Base-by-base conservation (phyloP, 495 filamentous ascomycete species). In the Penicillium canescens region DNA sequence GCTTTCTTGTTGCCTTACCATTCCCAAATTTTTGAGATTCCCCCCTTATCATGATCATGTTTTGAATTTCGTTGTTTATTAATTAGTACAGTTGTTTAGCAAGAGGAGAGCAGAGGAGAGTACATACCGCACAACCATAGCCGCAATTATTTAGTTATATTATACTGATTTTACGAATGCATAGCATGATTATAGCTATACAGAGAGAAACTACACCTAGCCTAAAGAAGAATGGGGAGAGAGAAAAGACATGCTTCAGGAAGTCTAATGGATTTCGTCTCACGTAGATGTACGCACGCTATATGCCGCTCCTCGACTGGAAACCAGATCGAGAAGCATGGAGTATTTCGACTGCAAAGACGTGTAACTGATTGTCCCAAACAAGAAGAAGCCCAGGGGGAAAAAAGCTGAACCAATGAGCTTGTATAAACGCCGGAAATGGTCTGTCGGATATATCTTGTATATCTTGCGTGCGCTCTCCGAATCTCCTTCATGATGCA, bases 81-180 rank as follows among this genome's bases (percentile, higher is more conserved):
- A 38, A 10, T 54, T 20, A 59, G 55, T 65, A 62, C 33, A 57
- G 50, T 54, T 65, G 46, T 52, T 46, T 23, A 56, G 46, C 50
- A 62, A 52, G 34, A 48, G 59, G 57, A 49, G 55, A 54, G 62
- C 57, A 52, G 34, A 48, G 59, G 57, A 49, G 55, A 54, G 62
- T 59, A 62, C 43, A 62, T 65, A 65, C 45, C 49, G 53, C 28
- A 52, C 24, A 46, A 35, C 28, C 46, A 46, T 57, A 31, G 56
- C 37, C 18, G 28, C 54, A 52, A 46, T 55, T 11, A 57, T 58
- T 44, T 34, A 16, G 12, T 35, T 42, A 50, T 50, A 33, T 41
- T 38, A 23, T 38, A 4, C 9, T 31, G 8, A 6, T 38, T 16
- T 38, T 48, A 48, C 37, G 12, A 38, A 38, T 35, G 26, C 34